Conservation (phyloP, 2,329 filamentous ascomycete genomes). For the Colletotrichum orbiculare region DNA sequence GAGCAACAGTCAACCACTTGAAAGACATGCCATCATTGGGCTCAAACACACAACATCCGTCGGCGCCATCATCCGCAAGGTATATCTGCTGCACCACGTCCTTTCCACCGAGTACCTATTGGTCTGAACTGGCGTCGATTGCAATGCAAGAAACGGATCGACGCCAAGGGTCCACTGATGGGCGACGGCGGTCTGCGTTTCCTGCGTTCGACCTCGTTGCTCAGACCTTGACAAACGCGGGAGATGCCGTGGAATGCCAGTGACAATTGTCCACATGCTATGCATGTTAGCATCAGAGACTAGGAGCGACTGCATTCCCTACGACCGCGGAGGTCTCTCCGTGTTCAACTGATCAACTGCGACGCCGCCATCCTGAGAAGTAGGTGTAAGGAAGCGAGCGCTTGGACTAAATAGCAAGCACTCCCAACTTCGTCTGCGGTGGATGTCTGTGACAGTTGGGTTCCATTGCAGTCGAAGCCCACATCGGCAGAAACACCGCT, state of each 20-base stretch:
- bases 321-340: background rate
- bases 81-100: conserved; percentile 1
- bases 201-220: conserved; percentile 5
- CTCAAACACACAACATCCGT: too few relatives aligned
- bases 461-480: conserved; percentile 29
- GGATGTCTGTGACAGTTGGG: conserved; percentile 17
- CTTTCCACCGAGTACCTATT: background rate
- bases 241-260: conserved; percentile 7
- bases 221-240: background rate
- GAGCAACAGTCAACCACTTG: too few relatives aligned
- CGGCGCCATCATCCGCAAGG: too few relatives aligned
- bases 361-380: background rate
- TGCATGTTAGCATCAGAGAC: too few relatives aligned
- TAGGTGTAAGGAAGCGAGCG: background rate
- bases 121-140: conserved; percentile 4
- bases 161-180: conserved; percentile 28
- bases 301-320: too few relatives aligned
- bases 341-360: background rate
- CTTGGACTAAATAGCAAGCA: conserved; percentile 3
- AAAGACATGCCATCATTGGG: too few relatives aligned
- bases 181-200: conserved; percentile 3
- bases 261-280: background rate
- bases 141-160: conserved; percentile 22
- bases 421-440: background rate
- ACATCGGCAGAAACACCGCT: conserved; percentile 30